These are phyloP conservation scores for Cryptosporidium viatorum DNA, from an alignment of 169 alveolate genomes.

Conservation along the genomic window DNA sequence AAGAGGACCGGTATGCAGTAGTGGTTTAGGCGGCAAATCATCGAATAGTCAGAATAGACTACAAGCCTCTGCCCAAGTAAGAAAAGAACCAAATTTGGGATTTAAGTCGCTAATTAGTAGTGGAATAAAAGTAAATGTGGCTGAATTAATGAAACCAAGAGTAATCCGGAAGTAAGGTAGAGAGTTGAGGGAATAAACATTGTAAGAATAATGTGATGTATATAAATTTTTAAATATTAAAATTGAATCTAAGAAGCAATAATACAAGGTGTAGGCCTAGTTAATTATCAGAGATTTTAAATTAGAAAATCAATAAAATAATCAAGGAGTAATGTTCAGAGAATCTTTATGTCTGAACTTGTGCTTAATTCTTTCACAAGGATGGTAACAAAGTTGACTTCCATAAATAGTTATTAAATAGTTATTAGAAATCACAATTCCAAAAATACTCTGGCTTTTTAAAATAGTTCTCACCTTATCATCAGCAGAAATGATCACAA, in stretches of 20 bases:
- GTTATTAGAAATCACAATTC: slow-evolving; percentile 14
- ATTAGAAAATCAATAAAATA: too few species aligned
- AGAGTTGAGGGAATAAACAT: background rate
- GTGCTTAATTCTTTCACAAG: slow-evolving; percentile 61
- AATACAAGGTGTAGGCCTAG: background rate
- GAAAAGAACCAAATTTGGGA: slow-evolving; percentile 42
- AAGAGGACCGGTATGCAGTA: background rate
- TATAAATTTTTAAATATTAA: background rate
- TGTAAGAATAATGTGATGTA: background rate
- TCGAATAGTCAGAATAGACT: background rate
- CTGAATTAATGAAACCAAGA: slow-evolving; percentile 54
- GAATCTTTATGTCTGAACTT: slow-evolving; percentile 59
- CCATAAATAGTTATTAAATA: slow-evolving; percentile 31
- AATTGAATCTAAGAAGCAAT: background rate
- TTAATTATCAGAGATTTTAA: background rate
- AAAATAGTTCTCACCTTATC: slow-evolving; percentile 34
- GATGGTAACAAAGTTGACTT: slow-evolving; percentile 66
- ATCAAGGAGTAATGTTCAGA: slow-evolving; percentile 1
- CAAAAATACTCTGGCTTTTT: slow-evolving; percentile 23
- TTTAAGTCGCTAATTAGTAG: slow-evolving; percentile 47
- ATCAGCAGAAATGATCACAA: slow-evolving; percentile 56
- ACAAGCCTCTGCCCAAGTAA: background rate
- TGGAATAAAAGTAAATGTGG: slow-evolving; percentile 46
- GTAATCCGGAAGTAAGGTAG: background rate
- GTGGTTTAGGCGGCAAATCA: background rate